These are phyloP conservation scores for Claviceps pusilla DNA, from an alignment of 2,329 filamentous ascomycete genomes.

Conservation along the genomic window DNA sequence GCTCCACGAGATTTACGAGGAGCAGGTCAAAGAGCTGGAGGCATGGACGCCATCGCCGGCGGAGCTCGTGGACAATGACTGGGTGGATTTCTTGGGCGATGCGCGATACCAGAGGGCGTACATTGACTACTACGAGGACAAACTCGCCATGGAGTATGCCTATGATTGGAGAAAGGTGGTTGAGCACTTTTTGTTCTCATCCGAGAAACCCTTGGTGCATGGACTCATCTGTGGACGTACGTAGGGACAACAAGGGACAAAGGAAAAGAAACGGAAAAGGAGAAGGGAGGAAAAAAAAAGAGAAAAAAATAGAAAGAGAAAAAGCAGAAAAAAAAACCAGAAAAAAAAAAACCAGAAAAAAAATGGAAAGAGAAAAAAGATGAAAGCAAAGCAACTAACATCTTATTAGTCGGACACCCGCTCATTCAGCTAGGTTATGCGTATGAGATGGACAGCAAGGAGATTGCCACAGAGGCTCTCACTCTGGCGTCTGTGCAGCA, in stretches of 20 bases:
- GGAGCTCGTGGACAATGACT: slow-evolving; percentile 71
- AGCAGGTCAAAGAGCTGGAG: slow-evolving; percentile 55
- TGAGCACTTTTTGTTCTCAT: slow-evolving; percentile 59
- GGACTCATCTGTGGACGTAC: slow-evolving; percentile 63
- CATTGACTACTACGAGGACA: slow-evolving; percentile 91
- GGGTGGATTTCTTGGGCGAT: slow-evolving; percentile 71
- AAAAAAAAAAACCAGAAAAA: no score
- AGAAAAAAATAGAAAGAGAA: not conserved
- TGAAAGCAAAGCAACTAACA: slow-evolving; percentile 8
- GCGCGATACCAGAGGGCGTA: slow-evolving; percentile 74
- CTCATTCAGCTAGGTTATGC: slow-evolving; percentile 94
- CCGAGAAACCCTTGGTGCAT: slow-evolving; percentile 65
- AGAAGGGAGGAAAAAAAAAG: not conserved
- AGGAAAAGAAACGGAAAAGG: no score
- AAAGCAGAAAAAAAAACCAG: no score
- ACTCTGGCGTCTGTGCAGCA: slow-evolving; percentile 47
- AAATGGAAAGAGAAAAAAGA: no score
- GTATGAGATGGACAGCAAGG: slow-evolving; percentile 71
- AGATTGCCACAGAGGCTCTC: slow-evolving; percentile 78
- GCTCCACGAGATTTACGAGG: slow-evolving; percentile 68
- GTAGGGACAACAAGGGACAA: slow-evolving; percentile 14
- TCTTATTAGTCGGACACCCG: slow-evolving; percentile 59
- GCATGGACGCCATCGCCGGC: slow-evolving; percentile 72
- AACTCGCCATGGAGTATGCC: slow-evolving; percentile 53
- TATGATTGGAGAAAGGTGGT: slow-evolving; percentile 79